Conservation (phyloP, 1,284 basidiomycete genomes). For the Gymnopus androsaceus region DNA sequence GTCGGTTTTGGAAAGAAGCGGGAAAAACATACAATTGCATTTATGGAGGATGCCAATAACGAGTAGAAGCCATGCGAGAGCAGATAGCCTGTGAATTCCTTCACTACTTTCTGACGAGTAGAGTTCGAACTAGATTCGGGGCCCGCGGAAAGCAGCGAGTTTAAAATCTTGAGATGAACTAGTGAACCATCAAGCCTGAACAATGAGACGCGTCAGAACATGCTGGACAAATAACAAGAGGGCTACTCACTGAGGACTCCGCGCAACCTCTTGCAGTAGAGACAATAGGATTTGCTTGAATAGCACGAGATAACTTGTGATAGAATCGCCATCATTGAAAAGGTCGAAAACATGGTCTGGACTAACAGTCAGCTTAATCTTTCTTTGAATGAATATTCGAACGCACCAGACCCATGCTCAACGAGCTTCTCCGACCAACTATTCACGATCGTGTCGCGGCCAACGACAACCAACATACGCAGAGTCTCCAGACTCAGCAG, state of each 20-base stretch:
- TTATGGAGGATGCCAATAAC: slow-evolving; percentile 28
- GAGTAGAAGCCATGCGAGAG: slow-evolving; percentile 44
- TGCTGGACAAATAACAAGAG: background rate
- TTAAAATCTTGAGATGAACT: slow-evolving; percentile 21
- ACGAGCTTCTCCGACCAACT: slow-evolving; percentile 52
- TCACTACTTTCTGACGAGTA: slow-evolving; percentile 33
- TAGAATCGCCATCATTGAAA: slow-evolving; percentile 35
- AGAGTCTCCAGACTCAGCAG: slow-evolving; percentile 46
- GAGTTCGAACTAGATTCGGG: slow-evolving; percentile 40
- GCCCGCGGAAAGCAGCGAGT: slow-evolving; percentile 43
- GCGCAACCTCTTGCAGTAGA: slow-evolving; percentile 53
- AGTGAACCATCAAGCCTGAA: background rate
- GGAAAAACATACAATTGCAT: slow-evolving; percentile 5
- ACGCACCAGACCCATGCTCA: slow-evolving; percentile 20
- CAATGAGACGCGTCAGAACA: slow-evolving; percentile 1
- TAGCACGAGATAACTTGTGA: slow-evolving; percentile 57
- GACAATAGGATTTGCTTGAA: slow-evolving; percentile 49
- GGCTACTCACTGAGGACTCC: slow-evolving; percentile 46
- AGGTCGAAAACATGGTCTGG: slow-evolving; percentile 38
- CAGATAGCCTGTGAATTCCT: slow-evolving; percentile 40
- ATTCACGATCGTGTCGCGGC: slow-evolving; percentile 40
- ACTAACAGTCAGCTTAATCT: background rate
- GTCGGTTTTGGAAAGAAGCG: background rate
- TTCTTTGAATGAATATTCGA: slow-evolving; percentile 1
- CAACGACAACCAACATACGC: slow-evolving; percentile 62